These are phyloP conservation scores for Sclerotinia spermophila DNA, from an alignment of 2,329 filamentous ascomycete genomes.

Conservation along the genomic window DNA sequence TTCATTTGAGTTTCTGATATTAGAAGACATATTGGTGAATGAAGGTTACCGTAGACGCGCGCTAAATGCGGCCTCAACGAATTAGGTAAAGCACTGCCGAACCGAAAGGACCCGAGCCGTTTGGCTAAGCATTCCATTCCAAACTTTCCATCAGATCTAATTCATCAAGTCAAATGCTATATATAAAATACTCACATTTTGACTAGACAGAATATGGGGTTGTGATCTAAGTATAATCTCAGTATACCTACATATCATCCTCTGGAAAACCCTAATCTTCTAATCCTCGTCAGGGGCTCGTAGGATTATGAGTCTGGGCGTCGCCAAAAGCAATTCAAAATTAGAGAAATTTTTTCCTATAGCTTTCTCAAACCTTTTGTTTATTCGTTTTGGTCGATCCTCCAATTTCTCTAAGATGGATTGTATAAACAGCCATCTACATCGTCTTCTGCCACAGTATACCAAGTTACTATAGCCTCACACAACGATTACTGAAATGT, in stretches of 20 bases:
- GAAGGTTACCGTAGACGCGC: conserved; percentile 4
- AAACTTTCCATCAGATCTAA: background rate
- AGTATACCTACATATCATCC: background rate
- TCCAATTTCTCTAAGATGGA: background rate
- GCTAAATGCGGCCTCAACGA: background rate
- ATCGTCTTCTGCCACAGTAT: background rate
- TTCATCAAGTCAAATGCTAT: background rate
- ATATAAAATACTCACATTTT: background rate
- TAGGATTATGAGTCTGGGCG: background rate
- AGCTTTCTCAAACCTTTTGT: background rate
- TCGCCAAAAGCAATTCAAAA: conserved; percentile 8
- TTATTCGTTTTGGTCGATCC: background rate
- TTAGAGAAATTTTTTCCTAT: background rate
- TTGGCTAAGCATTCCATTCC: background rate
- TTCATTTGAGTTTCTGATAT: background rate
- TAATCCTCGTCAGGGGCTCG: conserved; percentile 13
- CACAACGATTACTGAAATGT: background rate
- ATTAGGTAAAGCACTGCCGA: background rate
- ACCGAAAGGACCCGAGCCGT: conserved; percentile 10
- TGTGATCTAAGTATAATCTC: background rate
- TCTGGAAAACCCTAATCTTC: background rate
- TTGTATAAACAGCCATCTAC: background rate
- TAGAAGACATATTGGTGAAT: background rate
- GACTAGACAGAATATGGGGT: background rate
- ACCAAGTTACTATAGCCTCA: background rate